Conservation (phyloP, 2,329 filamentous ascomycete species). For the Fusarium ramigenum region DNA sequence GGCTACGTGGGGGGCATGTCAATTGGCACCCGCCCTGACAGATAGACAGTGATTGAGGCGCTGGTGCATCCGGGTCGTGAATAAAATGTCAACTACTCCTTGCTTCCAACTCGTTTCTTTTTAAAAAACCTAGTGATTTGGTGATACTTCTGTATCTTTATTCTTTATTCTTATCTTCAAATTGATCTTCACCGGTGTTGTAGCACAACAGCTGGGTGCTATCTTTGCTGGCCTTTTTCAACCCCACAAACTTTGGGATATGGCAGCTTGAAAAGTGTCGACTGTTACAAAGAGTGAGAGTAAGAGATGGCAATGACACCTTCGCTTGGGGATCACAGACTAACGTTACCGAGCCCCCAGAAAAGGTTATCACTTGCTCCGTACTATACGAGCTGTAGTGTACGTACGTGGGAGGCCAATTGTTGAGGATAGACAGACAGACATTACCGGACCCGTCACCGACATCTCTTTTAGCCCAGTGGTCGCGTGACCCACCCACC, state of each 20-base stretch:
- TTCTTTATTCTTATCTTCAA: neutral
- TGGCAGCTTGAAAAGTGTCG: constrained; percentile 19
- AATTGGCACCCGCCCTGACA: constrained; percentile 35
- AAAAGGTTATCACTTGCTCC: constrained; percentile 17
- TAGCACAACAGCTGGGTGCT: neutral
- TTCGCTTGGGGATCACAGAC: neutral
- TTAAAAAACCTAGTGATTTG: neutral
- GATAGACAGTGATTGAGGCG: constrained; percentile 11
- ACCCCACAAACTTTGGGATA: constrained; percentile 25
- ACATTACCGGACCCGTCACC: constrained; percentile 35
- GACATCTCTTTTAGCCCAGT: constrained; percentile 28
- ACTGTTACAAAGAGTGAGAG: neutral
- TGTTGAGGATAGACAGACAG: constrained; percentile 27
- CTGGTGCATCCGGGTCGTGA: neutral
- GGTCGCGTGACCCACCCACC: constrained; percentile 44
- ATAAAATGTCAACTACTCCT: constrained; percentile 13
- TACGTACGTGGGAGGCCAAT: constrained; percentile 8
- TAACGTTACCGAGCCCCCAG: constrained; percentile 7
- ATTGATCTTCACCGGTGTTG: neutral
- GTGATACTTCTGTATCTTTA: neutral
- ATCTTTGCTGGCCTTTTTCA: constrained; percentile 7
- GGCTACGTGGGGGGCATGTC: constrained; percentile 28
- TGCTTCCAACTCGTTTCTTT: constrained; percentile 5
- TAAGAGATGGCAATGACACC: neutral
- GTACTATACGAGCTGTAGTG: constrained; percentile 16